A percentile compares a stretch with the other conserved stretches of the same genome.
These are phyloP conservation scores for Trichoderma cornu-damae DNA, from an alignment of 2,329 filamentous ascomycete genomes.

Conservation along the genomic window DNA sequence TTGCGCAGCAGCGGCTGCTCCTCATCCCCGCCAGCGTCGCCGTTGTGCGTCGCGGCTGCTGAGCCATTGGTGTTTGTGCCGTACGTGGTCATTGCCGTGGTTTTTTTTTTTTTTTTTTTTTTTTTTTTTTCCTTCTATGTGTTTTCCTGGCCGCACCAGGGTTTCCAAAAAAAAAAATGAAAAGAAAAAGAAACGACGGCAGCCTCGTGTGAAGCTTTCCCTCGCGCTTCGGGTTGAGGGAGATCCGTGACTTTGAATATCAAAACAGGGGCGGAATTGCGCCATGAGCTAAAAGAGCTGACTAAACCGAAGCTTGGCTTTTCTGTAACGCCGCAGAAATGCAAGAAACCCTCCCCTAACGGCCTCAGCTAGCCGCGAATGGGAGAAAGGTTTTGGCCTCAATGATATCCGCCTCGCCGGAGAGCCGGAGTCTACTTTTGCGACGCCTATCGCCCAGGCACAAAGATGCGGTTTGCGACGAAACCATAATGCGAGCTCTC, in stretches of 20 bases:
- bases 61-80: conserved; percentile 22
- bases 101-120: too few relatives aligned
- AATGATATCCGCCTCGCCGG: neutral
- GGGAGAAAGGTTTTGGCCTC: too few relatives aligned
- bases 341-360: neutral
- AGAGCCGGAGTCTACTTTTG: conserved; percentile 1
- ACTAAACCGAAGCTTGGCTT: conserved; percentile 9
- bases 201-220: neutral
- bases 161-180: neutral
- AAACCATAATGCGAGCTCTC: neutral
- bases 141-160: too few relatives aligned
- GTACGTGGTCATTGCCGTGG: conserved; percentile 2
- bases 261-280: neutral
- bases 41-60: conserved; percentile 18
- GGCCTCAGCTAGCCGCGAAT: neutral
- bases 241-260: neutral
- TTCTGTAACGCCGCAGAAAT: neutral
- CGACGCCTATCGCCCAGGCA: neutral
- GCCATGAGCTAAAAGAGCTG: conserved; percentile 14
- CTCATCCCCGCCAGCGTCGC: conserved; percentile 26
- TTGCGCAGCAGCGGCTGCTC: conserved; percentile 33
- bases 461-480: neutral
- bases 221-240: neutral
- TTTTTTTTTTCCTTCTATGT: too few relatives aligned
- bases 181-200: neutral